Evolutionary conservation across 225 moss, liverwort and hornwort genomes (phyloP), one percentile per base, ranked within the genome.

Genomic region (Lunularia cruciata): DNA sequence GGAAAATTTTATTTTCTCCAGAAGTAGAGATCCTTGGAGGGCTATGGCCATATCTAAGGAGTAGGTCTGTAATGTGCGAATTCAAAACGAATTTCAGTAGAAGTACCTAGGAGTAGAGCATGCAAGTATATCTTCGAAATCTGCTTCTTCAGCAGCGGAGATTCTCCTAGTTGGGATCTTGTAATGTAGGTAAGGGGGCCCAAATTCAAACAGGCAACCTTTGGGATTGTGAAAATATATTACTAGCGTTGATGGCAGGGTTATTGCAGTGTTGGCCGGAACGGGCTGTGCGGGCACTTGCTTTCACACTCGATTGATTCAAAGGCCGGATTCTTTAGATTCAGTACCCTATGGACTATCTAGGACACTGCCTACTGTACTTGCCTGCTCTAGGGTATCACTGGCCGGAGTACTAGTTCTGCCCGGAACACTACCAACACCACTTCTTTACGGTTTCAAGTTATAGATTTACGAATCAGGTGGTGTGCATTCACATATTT

Each of bases 131-230:
- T 39, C 45, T 23, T 66, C 67, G 22, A 30, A 33, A 47, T 78
- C 63, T 57, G 59, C 49, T 32, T 57, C 49, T 51, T 47, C 37
- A 49, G 47, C 32, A 52, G 73, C 65, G 69, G 47, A 73, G 23
- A 12, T 42, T 37, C 63, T 34, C 65, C 34, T 54, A 69, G 73
- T 48, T 64, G 69, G 45, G 57, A 65, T 46, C 65, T 69, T 78
- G 68, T 73, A 72, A 58, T 63, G 28, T 73, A 78, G 72, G 68
- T 63, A 57, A 62, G 68, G 30, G 60, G 59, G 45, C 77, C 72
- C 13, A 43, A 57, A 47, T 62, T 20, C 6, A 47, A 43, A 56
- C 58, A 73, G 57, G 54, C 64, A 64, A 65, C 48, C 73, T 63
- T 63, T 48, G 57, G 60, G 62, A 72, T 63, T 73, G 63, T 55